Evolutionary conservation across 805 yeast genomes (phyloP).

Genomic region (Lipomyces sp.): DNA sequence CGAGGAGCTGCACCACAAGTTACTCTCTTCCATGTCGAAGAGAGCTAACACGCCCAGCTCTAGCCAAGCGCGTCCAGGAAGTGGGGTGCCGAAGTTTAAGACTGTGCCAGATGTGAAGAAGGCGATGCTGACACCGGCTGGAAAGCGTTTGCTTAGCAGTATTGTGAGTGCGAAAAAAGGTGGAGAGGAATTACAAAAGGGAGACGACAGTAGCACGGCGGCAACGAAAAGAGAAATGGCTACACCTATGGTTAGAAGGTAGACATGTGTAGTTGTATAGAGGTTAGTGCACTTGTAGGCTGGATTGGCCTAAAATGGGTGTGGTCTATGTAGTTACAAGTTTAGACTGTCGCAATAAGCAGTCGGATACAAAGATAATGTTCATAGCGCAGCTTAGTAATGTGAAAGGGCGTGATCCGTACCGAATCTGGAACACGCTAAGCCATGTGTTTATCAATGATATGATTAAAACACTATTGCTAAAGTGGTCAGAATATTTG

Average conservation of each 20-base stretch:
- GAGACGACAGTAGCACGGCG: not conserved
- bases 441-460: too few relatives aligned
- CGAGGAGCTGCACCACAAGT: constrained; percentile 31
- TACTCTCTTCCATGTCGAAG: constrained; percentile 13
- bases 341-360: too few relatives aligned
- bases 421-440: too few relatives aligned
- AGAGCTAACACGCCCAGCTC: not conserved
- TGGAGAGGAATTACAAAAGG: not conserved
- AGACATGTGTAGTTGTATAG: not conserved
- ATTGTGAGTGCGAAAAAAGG: constrained; percentile 14
- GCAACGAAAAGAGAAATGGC: constrained; percentile 8
- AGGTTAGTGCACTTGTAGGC: not conserved
- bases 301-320: not conserved
- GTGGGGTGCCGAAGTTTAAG: constrained; percentile 16
- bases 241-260: constrained; percentile 11
- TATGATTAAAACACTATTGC: too few relatives aligned
- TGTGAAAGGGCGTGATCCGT: too few relatives aligned
- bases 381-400: too few relatives aligned
- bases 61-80: constrained; percentile 4
- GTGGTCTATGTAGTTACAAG: too few relatives aligned
- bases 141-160: constrained; percentile 24
- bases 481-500: too few relatives aligned
- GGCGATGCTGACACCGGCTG: constrained; percentile 30
- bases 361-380: too few relatives aligned
- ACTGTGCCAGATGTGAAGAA: constrained; percentile 17